Conservation (phyloP, 495 filamentous ascomycete species). For the Corynascus novoguineensis region DNA sequence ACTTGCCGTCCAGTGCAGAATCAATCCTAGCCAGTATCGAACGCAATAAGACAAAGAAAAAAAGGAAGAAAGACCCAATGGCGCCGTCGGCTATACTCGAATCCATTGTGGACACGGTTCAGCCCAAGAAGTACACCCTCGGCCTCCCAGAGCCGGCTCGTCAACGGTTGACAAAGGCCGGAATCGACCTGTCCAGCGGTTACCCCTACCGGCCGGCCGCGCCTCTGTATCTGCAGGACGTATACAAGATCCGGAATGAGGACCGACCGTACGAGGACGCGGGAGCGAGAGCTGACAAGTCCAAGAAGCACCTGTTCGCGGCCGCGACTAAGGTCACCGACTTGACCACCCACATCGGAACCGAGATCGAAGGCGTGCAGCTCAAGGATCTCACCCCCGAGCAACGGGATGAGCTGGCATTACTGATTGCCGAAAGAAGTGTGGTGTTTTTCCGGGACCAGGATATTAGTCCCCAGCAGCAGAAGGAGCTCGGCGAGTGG, state of each 20-base stretch:
- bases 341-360: constrained; percentile 63
- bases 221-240: constrained; percentile 62
- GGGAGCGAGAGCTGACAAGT: constrained; percentile 59
- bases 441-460: constrained; percentile 75
- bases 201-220: constrained; percentile 63
- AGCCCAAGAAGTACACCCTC: constrained; percentile 58
- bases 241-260: constrained; percentile 55
- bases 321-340: constrained; percentile 62
- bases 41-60: no score
- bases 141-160: constrained; percentile 50
- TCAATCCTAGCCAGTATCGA: no score
- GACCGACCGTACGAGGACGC: constrained; percentile 56
- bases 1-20: background rate
- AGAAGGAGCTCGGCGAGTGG: constrained; percentile 59
- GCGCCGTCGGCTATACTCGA: constrained; percentile 50
- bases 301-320: constrained; percentile 58
- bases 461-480: constrained; percentile 63
- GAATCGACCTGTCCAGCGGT: constrained; percentile 57
- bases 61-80: no score
- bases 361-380: constrained; percentile 64
- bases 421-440: constrained; percentile 65
- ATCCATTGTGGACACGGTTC: constrained; percentile 53
- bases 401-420: constrained; percentile 65
- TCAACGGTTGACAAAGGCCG: constrained; percentile 55
- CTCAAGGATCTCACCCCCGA: constrained; percentile 61